Conservation (phyloP, 768 basidiomycete genomes). For the Termitomyces sp. region DNA sequence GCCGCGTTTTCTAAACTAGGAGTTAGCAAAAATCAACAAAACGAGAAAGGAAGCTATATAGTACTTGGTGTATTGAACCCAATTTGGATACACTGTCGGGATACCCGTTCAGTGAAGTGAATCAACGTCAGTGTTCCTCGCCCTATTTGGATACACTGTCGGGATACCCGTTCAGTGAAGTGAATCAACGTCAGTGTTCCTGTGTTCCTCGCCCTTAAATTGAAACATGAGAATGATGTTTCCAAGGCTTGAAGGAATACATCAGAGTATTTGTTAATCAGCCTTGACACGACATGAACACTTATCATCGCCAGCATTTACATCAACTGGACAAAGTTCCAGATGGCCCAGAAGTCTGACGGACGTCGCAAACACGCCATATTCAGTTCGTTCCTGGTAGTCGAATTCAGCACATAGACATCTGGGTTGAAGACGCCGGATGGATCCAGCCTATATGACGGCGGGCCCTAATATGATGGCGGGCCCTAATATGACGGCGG, state of each 20-base stretch:
- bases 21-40: not conserved
- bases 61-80: no score
- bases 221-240: no score
- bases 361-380: slow-evolving; percentile 67
- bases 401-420: not conserved
- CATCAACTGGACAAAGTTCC: slow-evolving; percentile 57
- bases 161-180: slow-evolving; percentile 33
- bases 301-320: slow-evolving; percentile 61
- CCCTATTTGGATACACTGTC: slow-evolving; percentile 48
- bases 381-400: slow-evolving; percentile 61
- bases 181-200: slow-evolving; percentile 13
- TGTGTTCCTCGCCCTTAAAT: not conserved
- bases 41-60: not conserved
- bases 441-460: slow-evolving; percentile 84
- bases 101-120: slow-evolving; percentile 30
- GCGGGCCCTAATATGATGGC: no score
- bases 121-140: slow-evolving; percentile 6
- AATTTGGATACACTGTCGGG: slow-evolving; percentile 52
- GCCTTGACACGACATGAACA: slow-evolving; percentile 67
- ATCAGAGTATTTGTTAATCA: slow-evolving; percentile 77
- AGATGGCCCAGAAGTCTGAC: slow-evolving; percentile 77
- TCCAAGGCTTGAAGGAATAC: slow-evolving; percentile 64
- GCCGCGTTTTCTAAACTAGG: slow-evolving; percentile 36
- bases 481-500: slow-evolving; percentile 73
- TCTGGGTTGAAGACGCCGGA: slow-evolving; percentile 32